phyloP scores from a whole-genome alignment of 2,329 filamentous ascomycete species.

The Cercospora janseana region DNA sequence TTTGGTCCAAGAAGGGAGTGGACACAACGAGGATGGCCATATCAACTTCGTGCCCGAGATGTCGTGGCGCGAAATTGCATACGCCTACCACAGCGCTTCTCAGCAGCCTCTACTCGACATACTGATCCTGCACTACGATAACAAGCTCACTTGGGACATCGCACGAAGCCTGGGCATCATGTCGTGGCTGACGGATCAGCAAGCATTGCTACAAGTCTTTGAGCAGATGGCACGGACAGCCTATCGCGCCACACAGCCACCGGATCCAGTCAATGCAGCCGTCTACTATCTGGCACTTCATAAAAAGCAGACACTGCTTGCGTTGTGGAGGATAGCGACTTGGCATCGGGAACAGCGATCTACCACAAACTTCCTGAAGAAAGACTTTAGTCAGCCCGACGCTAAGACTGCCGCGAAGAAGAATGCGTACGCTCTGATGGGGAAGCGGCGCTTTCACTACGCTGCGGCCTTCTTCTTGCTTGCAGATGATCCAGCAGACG shows the following conservation, averaged over 20 bases:
- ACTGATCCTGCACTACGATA: constrained; percentile 68
- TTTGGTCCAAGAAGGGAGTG: constrained; percentile 13
- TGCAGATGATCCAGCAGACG: constrained; percentile 79
- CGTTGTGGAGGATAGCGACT: constrained; percentile 89
- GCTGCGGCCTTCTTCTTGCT: constrained; percentile 94
- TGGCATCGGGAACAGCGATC: constrained; percentile 83
- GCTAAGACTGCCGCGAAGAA: constrained; percentile 91
- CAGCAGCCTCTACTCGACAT: constrained; percentile 84
- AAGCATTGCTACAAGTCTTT: constrained; percentile 77
- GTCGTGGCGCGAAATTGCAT: constrained; percentile 72
- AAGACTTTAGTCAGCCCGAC: constrained; percentile 82
- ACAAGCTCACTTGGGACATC: constrained; percentile 77
- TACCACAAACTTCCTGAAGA: constrained; percentile 77
- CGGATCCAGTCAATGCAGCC: constrained; percentile 87
- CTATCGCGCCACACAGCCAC: constrained; percentile 82
- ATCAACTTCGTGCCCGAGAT: constrained; percentile 44
- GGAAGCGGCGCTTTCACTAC: constrained; percentile 88
- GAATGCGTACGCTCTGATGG: constrained; percentile 92
- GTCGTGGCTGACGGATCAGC: constrained; percentile 84
- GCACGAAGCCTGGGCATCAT: constrained; percentile 86
- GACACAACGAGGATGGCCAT: constrained; percentile 30
- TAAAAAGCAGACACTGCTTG: constrained; percentile 87
- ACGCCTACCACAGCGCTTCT: constrained; percentile 67
- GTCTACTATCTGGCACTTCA: constrained; percentile 83
- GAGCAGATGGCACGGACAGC: constrained; percentile 90